phyloP scores from a whole-genome alignment of 371 early-diverging fungal genomes.

The Mucor ambiguus region DNA sequence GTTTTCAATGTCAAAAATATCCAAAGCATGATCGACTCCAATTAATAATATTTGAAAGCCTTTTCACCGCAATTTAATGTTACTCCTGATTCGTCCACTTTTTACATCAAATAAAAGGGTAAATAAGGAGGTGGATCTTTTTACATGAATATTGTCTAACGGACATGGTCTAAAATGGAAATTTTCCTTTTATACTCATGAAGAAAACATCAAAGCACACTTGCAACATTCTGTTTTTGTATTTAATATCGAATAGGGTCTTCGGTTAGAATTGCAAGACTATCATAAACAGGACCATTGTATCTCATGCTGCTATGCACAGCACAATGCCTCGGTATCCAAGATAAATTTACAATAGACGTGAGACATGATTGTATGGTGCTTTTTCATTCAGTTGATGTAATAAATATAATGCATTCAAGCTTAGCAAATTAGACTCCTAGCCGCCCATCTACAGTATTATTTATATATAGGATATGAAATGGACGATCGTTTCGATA shows the following conservation, averaged over 20 bases:
- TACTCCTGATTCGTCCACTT: background rate
- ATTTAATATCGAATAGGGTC: conserved; percentile 2
- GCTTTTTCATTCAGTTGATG: background rate
- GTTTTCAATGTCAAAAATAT: background rate
- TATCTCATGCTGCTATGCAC: background rate
- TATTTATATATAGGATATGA: background rate
- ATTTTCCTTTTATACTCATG: background rate
- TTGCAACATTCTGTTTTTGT: conserved; percentile 7
- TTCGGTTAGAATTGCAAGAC: background rate
- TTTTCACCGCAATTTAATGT: background rate
- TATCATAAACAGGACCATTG: conserved; percentile 4
- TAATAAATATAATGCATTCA: background rate
- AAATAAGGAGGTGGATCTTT: background rate
- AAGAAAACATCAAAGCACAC: conserved; percentile 1
- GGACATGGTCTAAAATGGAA: conserved; percentile 3
- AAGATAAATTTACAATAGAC: background rate
- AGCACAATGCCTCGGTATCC: background rate
- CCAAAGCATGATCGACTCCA: background rate
- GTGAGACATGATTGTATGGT: background rate
- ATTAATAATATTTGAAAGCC: background rate
- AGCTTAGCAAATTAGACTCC: background rate
- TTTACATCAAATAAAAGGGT: background rate
- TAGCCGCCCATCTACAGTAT: background rate
- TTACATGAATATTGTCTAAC: background rate
- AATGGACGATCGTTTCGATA: background rate